These are phyloP conservation scores for Diplodia intermedia DNA, from an alignment of 2,329 filamentous ascomycete genomes.

Conservation along the genomic window DNA sequence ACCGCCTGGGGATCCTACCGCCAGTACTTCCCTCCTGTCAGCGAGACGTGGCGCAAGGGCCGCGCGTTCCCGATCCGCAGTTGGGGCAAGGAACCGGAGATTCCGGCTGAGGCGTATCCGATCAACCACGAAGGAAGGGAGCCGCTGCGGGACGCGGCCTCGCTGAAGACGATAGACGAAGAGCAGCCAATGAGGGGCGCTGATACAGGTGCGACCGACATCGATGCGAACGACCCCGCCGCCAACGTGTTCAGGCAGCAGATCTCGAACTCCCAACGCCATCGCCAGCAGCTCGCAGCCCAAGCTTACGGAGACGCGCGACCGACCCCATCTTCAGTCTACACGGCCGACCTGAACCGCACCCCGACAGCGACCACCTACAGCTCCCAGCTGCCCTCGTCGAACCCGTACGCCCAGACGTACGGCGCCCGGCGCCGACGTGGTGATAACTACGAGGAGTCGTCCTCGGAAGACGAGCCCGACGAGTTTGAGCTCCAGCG, in stretches of 20 bases:
- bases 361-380: constrained; percentile 45
- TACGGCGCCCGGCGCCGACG: constrained; percentile 37
- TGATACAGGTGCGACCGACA: constrained; percentile 26
- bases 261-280: constrained; percentile 47
- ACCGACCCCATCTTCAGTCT: constrained; percentile 35
- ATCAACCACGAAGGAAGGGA: constrained; percentile 41
- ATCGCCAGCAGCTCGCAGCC: constrained; percentile 38
- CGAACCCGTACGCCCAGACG: constrained; percentile 43
- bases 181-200: constrained; percentile 39
- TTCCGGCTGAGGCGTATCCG: constrained; percentile 38
- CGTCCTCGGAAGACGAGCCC: constrained; percentile 49
- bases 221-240: constrained; percentile 33
- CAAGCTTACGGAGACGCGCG: constrained; percentile 37
- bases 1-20: constrained; percentile 62
- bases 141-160: constrained; percentile 39
- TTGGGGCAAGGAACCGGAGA: constrained; percentile 59
- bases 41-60: constrained; percentile 64
- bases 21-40: constrained; percentile 65
- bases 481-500: constrained; percentile 47
- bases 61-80: constrained; percentile 64
- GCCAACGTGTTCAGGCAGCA: constrained; percentile 50
- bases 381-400: constrained; percentile 43
- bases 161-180: constrained; percentile 42
- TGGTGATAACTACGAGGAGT: constrained; percentile 47
- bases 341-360: constrained; percentile 42